A percentile compares a stretch with the other conserved stretches of the same genome.
phyloP scores from a whole-genome alignment of 352 stramenopile species.

The Phytophthora hybrid region DNA sequence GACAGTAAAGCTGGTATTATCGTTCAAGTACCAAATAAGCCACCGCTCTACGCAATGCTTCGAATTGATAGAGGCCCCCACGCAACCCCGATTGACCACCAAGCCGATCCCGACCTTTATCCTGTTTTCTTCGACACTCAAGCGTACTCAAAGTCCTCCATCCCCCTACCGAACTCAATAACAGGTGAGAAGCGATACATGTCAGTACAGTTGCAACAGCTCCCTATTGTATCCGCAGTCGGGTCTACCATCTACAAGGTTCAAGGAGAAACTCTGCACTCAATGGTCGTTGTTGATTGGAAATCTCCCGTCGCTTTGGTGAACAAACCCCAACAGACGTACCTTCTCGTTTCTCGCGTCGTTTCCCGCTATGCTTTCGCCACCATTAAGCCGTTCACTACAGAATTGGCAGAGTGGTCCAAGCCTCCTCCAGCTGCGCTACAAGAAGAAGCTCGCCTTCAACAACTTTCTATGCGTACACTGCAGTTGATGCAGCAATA shows the following conservation, averaged over 20 bases:
- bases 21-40: constrained; percentile 2
- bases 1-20: background rate
- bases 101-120: background rate
- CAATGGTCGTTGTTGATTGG: constrained; percentile 2
- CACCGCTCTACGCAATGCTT: background rate
- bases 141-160: constrained; percentile 3
- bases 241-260: constrained; percentile 6
- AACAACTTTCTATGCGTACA: too few species aligned
- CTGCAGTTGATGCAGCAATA: too few species aligned
- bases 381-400: background rate
- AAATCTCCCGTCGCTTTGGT: background rate
- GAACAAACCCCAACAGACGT: constrained; percentile 6
- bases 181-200: background rate
- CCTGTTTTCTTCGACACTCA: constrained; percentile 3
- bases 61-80: background rate
- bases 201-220: background rate
- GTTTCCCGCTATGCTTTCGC: background rate
- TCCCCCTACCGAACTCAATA: background rate
- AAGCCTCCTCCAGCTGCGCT: too few species aligned
- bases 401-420: too few species aligned
- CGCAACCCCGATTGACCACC: background rate
- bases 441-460: too few species aligned
- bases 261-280: background rate
- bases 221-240: constrained; percentile 3
- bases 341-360: constrained; percentile 4